A percentile compares a stretch with the other conserved stretches of the same genome.
These are phyloP conservation scores for Sporothrix schenckii DNA, from an alignment of 2,329 filamentous ascomycete species.

Conservation along the genomic window DNA sequence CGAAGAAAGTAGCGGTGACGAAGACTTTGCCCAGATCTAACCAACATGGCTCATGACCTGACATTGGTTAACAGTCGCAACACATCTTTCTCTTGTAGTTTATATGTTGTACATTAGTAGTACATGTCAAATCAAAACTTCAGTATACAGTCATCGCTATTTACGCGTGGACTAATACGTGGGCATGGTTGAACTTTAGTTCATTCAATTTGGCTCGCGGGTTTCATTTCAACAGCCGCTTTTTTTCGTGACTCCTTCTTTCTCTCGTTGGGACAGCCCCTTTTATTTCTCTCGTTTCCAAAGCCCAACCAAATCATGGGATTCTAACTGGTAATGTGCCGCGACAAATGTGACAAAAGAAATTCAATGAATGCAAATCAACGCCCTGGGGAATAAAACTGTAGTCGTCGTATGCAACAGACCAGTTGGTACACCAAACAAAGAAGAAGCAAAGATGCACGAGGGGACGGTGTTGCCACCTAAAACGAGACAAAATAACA, in stretches of 20 bases:
- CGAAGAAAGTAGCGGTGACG: conserved; percentile 16
- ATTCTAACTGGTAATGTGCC: not conserved
- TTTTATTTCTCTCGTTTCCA: not conserved
- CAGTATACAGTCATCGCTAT: too few species aligned
- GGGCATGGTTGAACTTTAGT: not conserved
- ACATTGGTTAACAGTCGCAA: too few species aligned
- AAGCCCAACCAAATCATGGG: not conserved
- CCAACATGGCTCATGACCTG: not conserved
- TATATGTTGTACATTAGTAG: too few species aligned
- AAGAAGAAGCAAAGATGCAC: not conserved
- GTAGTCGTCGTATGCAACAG: not conserved
- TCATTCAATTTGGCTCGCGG: not conserved
- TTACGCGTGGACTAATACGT: too few species aligned
- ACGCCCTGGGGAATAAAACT: conserved; percentile 24
- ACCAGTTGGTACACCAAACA: not conserved
- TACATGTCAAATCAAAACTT: too few species aligned
- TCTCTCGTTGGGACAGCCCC: too few species aligned
- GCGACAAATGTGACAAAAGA: conserved; percentile 5
- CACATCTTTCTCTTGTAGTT: too few species aligned
- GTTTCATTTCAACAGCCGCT: not conserved
- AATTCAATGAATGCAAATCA: not conserved
- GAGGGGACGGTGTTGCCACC: not conserved
- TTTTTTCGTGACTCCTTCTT: not conserved
- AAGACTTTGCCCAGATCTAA: conserved; percentile 21
- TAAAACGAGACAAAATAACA: conserved; percentile 16